Evolutionary conservation across 306 rosid genomes (phyloP).

Genomic region (Pyrus pyrifolia): DNA sequence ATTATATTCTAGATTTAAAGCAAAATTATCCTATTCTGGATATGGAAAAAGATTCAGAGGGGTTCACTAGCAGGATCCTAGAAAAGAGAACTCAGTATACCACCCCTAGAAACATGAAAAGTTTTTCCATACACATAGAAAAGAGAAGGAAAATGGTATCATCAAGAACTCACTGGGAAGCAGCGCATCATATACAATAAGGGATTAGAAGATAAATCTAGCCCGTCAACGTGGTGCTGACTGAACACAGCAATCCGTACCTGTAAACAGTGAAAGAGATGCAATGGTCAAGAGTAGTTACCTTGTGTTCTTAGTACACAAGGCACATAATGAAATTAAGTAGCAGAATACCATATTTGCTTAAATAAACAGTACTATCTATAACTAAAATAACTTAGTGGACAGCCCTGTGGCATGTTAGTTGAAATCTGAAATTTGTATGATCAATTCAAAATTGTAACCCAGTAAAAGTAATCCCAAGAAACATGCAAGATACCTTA

Average conservation of each 20-base stretch:
- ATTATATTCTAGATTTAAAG: background rate
- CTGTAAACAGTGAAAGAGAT: slow-evolving; percentile 33
- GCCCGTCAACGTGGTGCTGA: slow-evolving; percentile 99
- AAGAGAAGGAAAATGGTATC: background rate
- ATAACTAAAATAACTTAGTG: background rate
- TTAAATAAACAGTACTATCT: background rate
- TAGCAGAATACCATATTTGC: background rate
- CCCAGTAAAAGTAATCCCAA: background rate
- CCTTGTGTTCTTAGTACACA: background rate
- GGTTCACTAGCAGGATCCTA: background rate
- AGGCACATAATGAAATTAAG: slow-evolving; percentile 12
- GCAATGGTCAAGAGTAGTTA: background rate
- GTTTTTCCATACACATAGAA: background rate
- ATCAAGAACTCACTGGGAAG: slow-evolving; percentile 73
- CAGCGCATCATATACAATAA: slow-evolving; percentile 98
- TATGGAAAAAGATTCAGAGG: background rate
- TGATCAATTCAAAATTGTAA: background rate
- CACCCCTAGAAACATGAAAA: background rate
- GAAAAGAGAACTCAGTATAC: background rate
- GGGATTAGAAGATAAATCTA: slow-evolving; percentile 92
- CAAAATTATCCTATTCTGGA: background rate
- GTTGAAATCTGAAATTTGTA: background rate
- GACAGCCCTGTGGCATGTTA: background rate
- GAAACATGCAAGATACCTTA: slow-evolving; percentile 48
- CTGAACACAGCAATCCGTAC: slow-evolving; percentile 98